phyloP scores from a whole-genome alignment of 1,139 yeast species.

The Geotrichum australiense region DNA sequence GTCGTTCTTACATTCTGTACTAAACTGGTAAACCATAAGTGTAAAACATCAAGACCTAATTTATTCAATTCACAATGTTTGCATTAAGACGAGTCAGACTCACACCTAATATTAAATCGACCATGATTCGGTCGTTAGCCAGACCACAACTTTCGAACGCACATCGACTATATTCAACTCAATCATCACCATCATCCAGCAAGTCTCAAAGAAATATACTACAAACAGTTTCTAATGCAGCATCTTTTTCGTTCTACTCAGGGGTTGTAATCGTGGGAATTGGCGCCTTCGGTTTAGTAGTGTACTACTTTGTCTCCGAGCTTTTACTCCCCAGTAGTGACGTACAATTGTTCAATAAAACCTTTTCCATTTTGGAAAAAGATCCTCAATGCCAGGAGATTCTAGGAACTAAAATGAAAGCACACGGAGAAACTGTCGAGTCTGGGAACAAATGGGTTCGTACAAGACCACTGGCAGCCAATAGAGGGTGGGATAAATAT shows the following conservation, averaged over 20 bases:
- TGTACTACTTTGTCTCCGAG: constrained; percentile 71
- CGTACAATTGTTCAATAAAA: constrained; percentile 81
- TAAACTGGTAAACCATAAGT: too few relatives aligned
- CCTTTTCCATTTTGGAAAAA: constrained; percentile 66
- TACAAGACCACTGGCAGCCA: constrained; percentile 68
- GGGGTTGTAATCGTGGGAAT: constrained; percentile 48
- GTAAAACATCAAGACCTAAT: too few relatives aligned
- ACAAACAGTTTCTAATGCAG: constrained; percentile 32
- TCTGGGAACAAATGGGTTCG: constrained; percentile 75
- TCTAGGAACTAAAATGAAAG: constrained; percentile 61
- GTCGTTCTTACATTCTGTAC: too few relatives aligned
- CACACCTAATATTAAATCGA: too few relatives aligned
- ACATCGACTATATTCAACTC: constrained; percentile 3
- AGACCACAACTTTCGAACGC: background rate
- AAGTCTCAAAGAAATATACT: constrained; percentile 5
- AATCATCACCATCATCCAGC: background rate
- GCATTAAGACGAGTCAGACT: too few relatives aligned
- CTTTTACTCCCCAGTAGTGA: constrained; percentile 85
- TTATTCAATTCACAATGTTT: too few relatives aligned
- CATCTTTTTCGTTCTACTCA: constrained; percentile 48
- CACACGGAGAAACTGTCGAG: constrained; percentile 60
- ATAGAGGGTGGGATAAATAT: constrained; percentile 46
- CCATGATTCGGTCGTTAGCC: too few relatives aligned
- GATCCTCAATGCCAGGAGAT: constrained; percentile 54
- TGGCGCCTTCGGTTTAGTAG: constrained; percentile 56